Evolutionary conservation across 495 filamentous ascomycete species (phyloP).

Genomic region (Hypoxylon perforatum): DNA sequence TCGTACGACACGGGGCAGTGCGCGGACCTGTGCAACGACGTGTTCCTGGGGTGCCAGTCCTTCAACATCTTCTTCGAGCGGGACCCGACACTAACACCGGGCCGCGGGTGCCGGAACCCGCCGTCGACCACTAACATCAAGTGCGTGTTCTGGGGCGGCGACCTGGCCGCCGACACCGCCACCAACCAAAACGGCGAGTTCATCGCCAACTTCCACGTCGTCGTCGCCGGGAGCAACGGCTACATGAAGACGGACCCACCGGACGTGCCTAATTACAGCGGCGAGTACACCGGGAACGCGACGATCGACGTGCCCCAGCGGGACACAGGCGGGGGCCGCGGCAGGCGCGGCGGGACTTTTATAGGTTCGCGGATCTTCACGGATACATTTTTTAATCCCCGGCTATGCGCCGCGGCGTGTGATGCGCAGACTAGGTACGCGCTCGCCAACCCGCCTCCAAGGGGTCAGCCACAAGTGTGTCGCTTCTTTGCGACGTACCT

Average conservation of each 20-base stretch:
- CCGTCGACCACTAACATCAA: conserved; percentile 62
- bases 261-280: conserved; percentile 41
- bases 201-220: conserved; percentile 54
- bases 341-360: conserved; percentile 45
- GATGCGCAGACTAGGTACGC: conserved; percentile 55
- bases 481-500: conserved; percentile 63
- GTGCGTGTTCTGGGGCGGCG: conserved; percentile 62
- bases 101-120: conserved; percentile 56
- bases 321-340: too few species aligned
- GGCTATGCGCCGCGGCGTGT: conserved; percentile 55
- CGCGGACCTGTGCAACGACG: conserved; percentile 47
- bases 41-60: conserved; percentile 33
- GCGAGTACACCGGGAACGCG: conserved; percentile 48
- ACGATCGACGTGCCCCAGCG: conserved; percentile 50
- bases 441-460: conserved; percentile 38
- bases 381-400: conserved; percentile 51
- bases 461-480: conserved; percentile 50
- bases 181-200: conserved; percentile 55
- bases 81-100: conserved; percentile 52
- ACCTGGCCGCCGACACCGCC: conserved; percentile 44
- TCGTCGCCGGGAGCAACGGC: conserved; percentile 58
- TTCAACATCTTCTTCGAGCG: conserved; percentile 64
- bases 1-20: conserved; percentile 57
- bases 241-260: conserved; percentile 49
- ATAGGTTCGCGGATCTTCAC: conserved; percentile 57